Base-by-base conservation (phyloP, 2,329 filamentous ascomycete genomes). In the Ceratocystis ficicola region DNA sequence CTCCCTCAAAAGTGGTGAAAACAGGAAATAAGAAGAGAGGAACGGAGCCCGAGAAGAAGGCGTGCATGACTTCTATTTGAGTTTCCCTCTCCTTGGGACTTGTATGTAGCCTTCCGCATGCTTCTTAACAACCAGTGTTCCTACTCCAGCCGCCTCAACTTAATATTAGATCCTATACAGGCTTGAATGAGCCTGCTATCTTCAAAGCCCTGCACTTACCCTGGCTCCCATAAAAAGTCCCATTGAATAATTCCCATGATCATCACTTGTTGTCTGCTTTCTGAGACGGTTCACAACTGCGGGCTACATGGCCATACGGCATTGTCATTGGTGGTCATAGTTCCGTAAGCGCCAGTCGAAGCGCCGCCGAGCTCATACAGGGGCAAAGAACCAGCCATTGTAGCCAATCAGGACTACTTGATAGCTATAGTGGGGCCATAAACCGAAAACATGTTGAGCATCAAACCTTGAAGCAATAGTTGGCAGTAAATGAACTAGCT, bases 281-380 rank as follows among this genome's bases (percentile, higher is more conserved):
- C 3, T 36, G 28, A 59, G 28, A 59, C 52, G 52, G 28, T 17
- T 32, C 28, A 25, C 7, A 32, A 30, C 52, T 59, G 12, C 2
- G 22, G 6, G 52, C 28, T 36, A n/a, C 52, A 59, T 59, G 3
- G 28, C 52, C 28, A 25, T 60, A n/a, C 52, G 20, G 44, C 22
- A 28, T 46, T 62, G 55, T 22, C 30, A 67, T 67, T 67, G 65
- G 65, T 64, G 55, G 44, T 22, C 48, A 20, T 22, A 12, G 62
- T 64, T 67, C 62, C 62, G 44, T 62, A 67, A 67, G 65, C 65
- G 65, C 65, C 44, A 46, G 12, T 32, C 62, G 41, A 67, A 67
- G 55, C 65, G 65, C 65, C 65, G 62, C 28, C 30, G 46, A 48
- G 44, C 25, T 63, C 41, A 46, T 66, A 57, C 25, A 67, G 62